Conservation (phyloP, 2,329 filamentous ascomycete species). For the Apiospora kogelbergensis region DNA sequence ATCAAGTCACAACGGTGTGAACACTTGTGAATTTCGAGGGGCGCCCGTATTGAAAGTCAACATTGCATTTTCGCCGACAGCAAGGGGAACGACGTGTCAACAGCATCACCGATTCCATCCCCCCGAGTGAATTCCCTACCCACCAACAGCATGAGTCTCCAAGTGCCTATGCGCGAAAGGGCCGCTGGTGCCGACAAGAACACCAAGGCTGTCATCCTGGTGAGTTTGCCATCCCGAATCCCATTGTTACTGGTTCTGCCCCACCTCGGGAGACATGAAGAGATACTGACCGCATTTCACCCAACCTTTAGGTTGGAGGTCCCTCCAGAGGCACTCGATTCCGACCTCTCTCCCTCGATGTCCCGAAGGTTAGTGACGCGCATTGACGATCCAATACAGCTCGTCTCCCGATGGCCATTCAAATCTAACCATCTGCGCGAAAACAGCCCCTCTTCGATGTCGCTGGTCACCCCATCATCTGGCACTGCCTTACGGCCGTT, state of each 20-base stretch:
- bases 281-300: conserved; percentile 28
- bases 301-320: conserved; percentile 72
- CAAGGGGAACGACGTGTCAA: not conserved
- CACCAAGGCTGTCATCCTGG: conserved; percentile 94
- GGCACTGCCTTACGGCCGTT: conserved; percentile 92
- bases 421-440: not conserved
- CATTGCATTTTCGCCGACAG: conserved; percentile 3
- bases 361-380: conserved; percentile 73
- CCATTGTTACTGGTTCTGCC: conserved; percentile 13
- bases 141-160: conserved; percentile 49
- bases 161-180: conserved; percentile 54
- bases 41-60: not conserved
- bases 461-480: conserved; percentile 96
- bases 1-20: not conserved
- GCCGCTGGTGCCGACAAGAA: conserved; percentile 54
- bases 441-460: conserved; percentile 96
- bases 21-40: conserved; percentile 8
- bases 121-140: not conserved
- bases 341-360: conserved; percentile 89
- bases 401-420: not conserved
- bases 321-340: conserved; percentile 95
- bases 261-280: conserved; percentile 18
- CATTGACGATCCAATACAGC: conserved; percentile 1
- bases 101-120: not conserved
- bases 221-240: conserved; percentile 34